Evolutionary conservation across 345 rosid genomes (phyloP).

Genomic region (Eutrema yunnanense): DNA sequence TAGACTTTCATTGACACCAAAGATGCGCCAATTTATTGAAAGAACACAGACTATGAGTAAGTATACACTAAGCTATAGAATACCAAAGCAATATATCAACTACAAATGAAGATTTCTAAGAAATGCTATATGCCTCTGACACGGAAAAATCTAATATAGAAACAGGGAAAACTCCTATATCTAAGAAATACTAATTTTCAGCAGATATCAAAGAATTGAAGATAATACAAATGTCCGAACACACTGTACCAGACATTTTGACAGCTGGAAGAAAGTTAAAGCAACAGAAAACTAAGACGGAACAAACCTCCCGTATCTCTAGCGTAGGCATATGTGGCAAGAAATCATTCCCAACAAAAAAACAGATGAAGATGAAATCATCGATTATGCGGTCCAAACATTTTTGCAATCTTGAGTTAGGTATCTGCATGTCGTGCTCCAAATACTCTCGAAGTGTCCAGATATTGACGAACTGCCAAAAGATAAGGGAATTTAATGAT

Average conservation of each 20-base stretch:
- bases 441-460: constrained; percentile 95
- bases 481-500: not conserved
- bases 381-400: constrained; percentile 74
- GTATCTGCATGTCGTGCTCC: constrained; percentile 69
- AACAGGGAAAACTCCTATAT: not conserved
- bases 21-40: not conserved
- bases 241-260: not conserved
- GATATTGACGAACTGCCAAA: constrained; percentile 74
- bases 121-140: not conserved
- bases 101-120: not conserved
- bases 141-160: not conserved
- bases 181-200: not conserved
- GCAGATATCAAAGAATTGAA: not conserved
- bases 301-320: constrained; percentile 94
- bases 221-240: not conserved
- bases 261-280: not conserved
- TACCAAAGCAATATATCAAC: not conserved
- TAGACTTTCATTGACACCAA: not conserved
- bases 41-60: not conserved
- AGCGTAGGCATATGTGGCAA: constrained; percentile 97
- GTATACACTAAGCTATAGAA: not conserved
- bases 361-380: constrained; percentile 94
- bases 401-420: constrained; percentile 43
- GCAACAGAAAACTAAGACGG: not conserved
- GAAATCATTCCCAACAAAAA: constrained; percentile 97